Conservation (phyloP, 192 early-diverging fungal species). For the Backusella mclennaniae region DNA sequence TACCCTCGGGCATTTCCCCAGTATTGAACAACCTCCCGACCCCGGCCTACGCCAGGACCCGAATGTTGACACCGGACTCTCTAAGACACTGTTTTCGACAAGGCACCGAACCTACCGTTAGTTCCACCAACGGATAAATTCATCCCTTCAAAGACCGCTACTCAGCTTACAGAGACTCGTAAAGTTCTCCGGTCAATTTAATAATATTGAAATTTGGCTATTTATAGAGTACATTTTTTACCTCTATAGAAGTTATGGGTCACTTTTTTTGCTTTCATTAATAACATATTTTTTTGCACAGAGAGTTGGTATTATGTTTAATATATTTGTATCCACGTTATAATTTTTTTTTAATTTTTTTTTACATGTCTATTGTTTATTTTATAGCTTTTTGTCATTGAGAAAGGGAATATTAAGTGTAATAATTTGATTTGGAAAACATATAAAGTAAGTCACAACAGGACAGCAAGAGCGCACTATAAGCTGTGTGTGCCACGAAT, state of each 20-base stretch:
- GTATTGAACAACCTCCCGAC: conserved; percentile 40
- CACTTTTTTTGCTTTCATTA: background rate
- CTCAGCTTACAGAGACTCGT: conserved; percentile 26
- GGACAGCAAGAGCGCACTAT: no score
- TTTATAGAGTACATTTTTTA: background rate
- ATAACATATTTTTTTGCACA: background rate
- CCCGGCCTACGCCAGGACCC: conserved; percentile 27
- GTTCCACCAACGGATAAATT: conserved; percentile 28
- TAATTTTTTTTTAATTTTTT: background rate
- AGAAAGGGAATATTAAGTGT: background rate
- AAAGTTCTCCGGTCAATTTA: conserved; percentile 21
- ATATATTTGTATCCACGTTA: background rate
- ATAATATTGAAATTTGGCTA: background rate
- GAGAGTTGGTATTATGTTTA: background rate
- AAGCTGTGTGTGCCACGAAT: no score
- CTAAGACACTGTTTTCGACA: conserved; percentile 44
- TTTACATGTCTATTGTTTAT: background rate
- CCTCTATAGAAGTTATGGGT: background rate
- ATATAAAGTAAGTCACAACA: background rate
- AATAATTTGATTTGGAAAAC: background rate
- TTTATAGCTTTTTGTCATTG: background rate
- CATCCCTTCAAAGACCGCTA: conserved; percentile 32
- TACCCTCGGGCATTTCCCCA: conserved; percentile 41
- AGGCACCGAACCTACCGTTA: conserved; percentile 20
- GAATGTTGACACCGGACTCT: conserved; percentile 44